Evolutionary conservation across 2,329 filamentous ascomycete genomes (phyloP), one percentile per base, ranked within the genome.

Genomic region (Colletotrichum sp.): DNA sequence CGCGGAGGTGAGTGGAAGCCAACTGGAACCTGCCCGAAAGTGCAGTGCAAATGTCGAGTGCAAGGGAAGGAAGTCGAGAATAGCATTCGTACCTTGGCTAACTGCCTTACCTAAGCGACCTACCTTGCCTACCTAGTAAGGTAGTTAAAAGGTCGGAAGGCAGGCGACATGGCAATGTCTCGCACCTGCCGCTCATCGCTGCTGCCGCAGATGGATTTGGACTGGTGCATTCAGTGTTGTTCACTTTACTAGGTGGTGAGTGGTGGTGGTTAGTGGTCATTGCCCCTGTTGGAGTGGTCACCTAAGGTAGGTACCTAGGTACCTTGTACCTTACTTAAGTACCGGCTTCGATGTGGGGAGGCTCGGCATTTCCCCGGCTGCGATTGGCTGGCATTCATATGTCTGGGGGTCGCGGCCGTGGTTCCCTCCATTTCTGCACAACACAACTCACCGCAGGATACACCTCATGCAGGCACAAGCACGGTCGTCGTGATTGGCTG

Each of bases 351-450:
- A 38, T 47, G 59, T 70, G 70, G 59, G 61, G 54, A 65, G 31
- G 36, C 21, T 65, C 70, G 54, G 70, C 36, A 70, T 65, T 33
- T 65, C 18, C 29, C 21, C 15, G 18, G 3, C 24, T 61, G 12
- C n/a, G 31, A 73, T 73, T 73, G 67, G 70, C 61, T 33, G 38
- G 16, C 18, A 16, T 16, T 33, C 21, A 24, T 62, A 21, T 58
- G n/a, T 36, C 55, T 65, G 67, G 61, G 55, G 36, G 61, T 43
- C 38, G 51, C 15, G 16, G 34, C 64, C 13, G n/a, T 31, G 55
- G 38, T 43, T 43, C 38, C 38, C 69, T 63, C 62, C 62, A 58
- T 62, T 63, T 71, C 71, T 73, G 71, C 71, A 73, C 71, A 71
- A 73, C 71, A 73, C 71, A 66, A 51, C 68, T 71, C 27, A 47